Evolutionary conservation across 2,329 filamentous ascomycete genomes (phyloP).

Genomic region (Nemania sp.): DNA sequence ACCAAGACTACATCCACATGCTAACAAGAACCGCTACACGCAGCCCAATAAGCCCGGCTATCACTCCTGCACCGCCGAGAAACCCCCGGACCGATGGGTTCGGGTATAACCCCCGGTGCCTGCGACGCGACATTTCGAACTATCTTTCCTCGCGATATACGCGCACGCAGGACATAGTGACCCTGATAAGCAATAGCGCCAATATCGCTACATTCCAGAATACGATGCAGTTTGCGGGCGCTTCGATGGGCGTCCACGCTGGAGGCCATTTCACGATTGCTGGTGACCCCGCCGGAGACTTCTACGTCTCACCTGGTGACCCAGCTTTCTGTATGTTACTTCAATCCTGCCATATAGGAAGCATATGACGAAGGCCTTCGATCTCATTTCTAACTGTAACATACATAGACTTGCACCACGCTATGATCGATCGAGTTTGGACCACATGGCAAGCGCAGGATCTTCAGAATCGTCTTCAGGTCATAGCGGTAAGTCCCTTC

Average conservation of each 20-base stretch:
- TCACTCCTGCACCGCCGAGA: conserved; percentile 31
- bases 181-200: conserved; percentile 38
- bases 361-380: no score
- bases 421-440: conserved; percentile 26
- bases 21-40: conserved; percentile 19
- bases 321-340: conserved; percentile 29
- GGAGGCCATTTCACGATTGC: conserved; percentile 46
- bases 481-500: conserved; percentile 26
- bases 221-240: conserved; percentile 38
- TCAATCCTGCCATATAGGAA: not conserved
- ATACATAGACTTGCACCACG: conserved; percentile 21
- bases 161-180: conserved; percentile 29
- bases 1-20: conserved; percentile 29
- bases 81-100: conserved; percentile 42
- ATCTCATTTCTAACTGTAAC: not conserved
- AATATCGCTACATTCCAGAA: conserved; percentile 43
- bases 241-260: conserved; percentile 41
- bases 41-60: conserved; percentile 28
- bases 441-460: conserved; percentile 26
- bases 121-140: conserved; percentile 47
- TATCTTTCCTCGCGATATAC: conserved; percentile 27
- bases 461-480: conserved; percentile 22
- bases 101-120: conserved; percentile 50
- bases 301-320: conserved; percentile 38
- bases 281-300: conserved; percentile 43